phyloP scores from a whole-genome alignment of 2,329 filamentous ascomycete species.

The Talaromyces sp. region DNA sequence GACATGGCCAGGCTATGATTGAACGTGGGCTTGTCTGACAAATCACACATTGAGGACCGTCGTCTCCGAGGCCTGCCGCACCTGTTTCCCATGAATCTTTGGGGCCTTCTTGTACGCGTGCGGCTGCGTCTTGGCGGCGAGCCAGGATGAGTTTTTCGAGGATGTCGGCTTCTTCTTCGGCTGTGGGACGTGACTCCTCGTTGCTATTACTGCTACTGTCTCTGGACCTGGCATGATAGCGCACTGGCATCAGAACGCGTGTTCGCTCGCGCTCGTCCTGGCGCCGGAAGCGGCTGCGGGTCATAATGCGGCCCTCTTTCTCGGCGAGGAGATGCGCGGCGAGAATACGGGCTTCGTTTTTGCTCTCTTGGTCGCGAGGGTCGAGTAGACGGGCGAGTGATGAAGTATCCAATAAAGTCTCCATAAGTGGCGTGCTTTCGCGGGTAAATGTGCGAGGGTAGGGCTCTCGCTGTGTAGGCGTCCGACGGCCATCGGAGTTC shows the following conservation, averaged over 20 bases:
- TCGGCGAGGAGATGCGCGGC: constrained; percentile 70
- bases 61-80: constrained; percentile 69
- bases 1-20: constrained; percentile 93
- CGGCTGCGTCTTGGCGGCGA: constrained; percentile 41
- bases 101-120: constrained; percentile 25
- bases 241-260: constrained; percentile 59
- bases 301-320: constrained; percentile 63
- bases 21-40: constrained; percentile 84
- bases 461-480: constrained; percentile 69
- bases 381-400: constrained; percentile 79
- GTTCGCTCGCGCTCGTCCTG: constrained; percentile 63
- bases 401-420: constrained; percentile 61
- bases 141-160: constrained; percentile 60
- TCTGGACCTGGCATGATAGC: constrained; percentile 31
- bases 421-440: constrained; percentile 54
- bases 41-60: constrained; percentile 83
- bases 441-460: constrained; percentile 47
- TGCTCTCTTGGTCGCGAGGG: constrained; percentile 72
- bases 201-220: constrained; percentile 15
- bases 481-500: constrained; percentile 56
- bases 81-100: constrained; percentile 60
- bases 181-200: constrained; percentile 34
- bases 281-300: constrained; percentile 68
- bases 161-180: constrained; percentile 56
- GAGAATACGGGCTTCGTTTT: constrained; percentile 75